Percentiles rank a stretch among this genome's conserved stretches.
Evolutionary conservation across 495 filamentous ascomycete genomes (phyloP).

Genomic region (Rostrohypoxylon terebratum): DNA sequence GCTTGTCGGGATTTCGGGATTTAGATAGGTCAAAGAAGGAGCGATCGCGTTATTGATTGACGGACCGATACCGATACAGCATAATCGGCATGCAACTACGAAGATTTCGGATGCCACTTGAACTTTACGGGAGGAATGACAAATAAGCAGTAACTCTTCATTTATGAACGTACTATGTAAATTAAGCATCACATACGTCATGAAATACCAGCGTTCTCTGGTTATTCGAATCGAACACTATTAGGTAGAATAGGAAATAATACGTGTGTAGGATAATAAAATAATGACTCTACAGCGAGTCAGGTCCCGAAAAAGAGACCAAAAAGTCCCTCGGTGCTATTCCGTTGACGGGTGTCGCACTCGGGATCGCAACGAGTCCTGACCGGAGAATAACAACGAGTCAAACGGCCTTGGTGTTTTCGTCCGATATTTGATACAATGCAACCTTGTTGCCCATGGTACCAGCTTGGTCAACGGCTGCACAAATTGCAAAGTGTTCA

Average conservation of each 20-base stretch:
- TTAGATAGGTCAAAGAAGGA: neutral
- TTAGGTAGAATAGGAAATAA: neutral
- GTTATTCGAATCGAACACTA: neutral
- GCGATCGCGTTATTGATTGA: neutral
- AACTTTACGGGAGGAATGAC: neutral
- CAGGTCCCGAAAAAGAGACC: neutral
- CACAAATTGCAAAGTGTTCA: neutral
- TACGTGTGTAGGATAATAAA: neutral
- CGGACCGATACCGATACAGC: no score
- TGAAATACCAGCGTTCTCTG: neutral
- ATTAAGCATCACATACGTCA: neutral
- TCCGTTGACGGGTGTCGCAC: neutral
- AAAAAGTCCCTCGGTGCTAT: neutral
- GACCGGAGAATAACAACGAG: neutral
- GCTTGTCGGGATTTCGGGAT: conserved; percentile 11
- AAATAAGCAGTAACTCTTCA: neutral
- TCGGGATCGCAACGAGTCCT: no score
- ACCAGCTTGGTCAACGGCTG: neutral
- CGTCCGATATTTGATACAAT: neutral
- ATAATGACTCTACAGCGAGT: neutral
- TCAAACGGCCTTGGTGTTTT: neutral
- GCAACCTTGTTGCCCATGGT: neutral
- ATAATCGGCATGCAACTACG: conserved; percentile 2
- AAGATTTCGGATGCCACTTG: conserved; percentile 1
- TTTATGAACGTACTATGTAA: neutral